Evolutionary conservation across 2,329 filamentous ascomycete genomes (phyloP).

Genomic region (Cercospora sp.): DNA sequence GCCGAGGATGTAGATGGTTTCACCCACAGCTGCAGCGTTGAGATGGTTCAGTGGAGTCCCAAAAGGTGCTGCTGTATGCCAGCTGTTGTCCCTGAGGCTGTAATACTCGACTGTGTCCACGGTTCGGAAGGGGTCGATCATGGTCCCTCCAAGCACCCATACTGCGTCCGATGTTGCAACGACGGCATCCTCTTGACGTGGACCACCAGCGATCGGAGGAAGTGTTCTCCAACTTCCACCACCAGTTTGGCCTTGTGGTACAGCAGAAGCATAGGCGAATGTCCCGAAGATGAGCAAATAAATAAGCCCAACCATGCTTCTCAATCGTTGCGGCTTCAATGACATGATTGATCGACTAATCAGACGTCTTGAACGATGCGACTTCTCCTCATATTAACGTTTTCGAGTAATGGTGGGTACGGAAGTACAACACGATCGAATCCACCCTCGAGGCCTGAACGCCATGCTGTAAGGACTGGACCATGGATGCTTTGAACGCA

Average conservation of each 20-base stretch:
- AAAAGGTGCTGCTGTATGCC: constrained; percentile 12
- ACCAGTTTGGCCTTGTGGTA: background rate
- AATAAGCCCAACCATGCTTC: background rate
- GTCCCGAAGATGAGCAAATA: background rate
- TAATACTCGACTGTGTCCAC: constrained; percentile 12
- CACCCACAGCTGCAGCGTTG: constrained; percentile 9
- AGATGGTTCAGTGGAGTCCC: constrained; percentile 9
- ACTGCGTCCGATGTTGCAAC: constrained; percentile 12
- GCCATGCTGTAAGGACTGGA: background rate
- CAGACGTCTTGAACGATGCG: background rate
- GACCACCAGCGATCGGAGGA: constrained; percentile 4
- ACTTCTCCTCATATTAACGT: background rate
- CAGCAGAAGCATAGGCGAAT: background rate
- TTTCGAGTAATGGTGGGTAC: background rate
- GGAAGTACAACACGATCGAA: background rate
- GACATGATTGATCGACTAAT: background rate
- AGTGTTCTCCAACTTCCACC: constrained; percentile 4
- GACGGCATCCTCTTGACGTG: constrained; percentile 13
- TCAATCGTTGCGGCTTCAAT: background rate
- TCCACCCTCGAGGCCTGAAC: background rate
- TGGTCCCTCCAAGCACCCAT: constrained; percentile 10
- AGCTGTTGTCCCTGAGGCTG: constrained; percentile 1
- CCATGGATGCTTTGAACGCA: background rate
- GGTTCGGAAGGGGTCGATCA: background rate
- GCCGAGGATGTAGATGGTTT: constrained; percentile 11